Base-by-base conservation (phyloP, 2,329 filamentous ascomycete species). In the Rugonectria rugulosa region DNA sequence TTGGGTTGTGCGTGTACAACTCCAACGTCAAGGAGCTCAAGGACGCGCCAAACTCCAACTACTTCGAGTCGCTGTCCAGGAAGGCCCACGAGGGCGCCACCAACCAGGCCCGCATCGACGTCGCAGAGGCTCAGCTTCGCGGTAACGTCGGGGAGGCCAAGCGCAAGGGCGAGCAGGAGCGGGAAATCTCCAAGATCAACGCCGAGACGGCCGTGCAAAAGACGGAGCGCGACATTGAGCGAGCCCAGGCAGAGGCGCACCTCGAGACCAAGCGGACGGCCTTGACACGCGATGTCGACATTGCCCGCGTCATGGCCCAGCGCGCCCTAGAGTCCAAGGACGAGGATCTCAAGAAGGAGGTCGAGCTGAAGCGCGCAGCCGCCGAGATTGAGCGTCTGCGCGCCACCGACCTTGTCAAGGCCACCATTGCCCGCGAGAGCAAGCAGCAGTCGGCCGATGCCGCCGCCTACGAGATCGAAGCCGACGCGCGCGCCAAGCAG, bases 81-180 rank as follows among this genome's bases (percentile, higher is more conserved):
- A 96, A 96, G 71, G 91, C 91, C 0, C 91, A 95, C 68, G 90
- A 95, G 72, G 91, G 91, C 17, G 91, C 91, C 11, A 88, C 88
- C 61, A 94, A 93, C 75, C 90, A 94, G 72, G 90, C 90, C 27
- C 74, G 82, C 43, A 79, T 89, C 61, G 87, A 90, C 67, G 88
- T 88, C 3, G 84, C 85, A 40, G 84, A 86, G 52, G 85, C 85
- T 7, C 83, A 85, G 65, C 79, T 85, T 65, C 80, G 81, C 45
- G 89, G 89, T 67, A 88, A 88, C 64, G 88, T 92, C 12, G 89
- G 89, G 54, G 91, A 95, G 73, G 87, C 91, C 20, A 81, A 92
- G 71, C 89, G 90, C 67, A 85, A 87, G 68, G 91, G 91, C 61
- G 83, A 90, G 67, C 89, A 92, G 60, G 92, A 95, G 71, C 90